Base-by-base conservation (phyloP, 768 basidiomycete genomes). In the Tricholoma matsutake region DNA sequence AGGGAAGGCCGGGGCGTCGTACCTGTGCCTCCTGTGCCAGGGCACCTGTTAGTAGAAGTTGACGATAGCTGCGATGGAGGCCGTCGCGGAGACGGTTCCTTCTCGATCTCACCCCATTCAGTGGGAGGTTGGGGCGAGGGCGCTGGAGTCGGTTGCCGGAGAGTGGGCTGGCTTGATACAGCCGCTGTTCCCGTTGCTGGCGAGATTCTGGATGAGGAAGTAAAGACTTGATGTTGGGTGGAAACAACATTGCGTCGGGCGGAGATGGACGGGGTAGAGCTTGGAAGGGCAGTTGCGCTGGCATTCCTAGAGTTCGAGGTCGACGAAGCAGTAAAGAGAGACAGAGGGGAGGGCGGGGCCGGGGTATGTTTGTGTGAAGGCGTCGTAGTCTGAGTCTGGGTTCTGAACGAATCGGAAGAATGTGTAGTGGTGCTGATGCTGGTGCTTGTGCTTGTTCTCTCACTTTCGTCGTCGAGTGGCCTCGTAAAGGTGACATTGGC, bases 321-420 rank as follows among this genome's bases (percentile, higher is more conserved):
- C 3, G 54, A 56, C 0, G 62, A 6, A 28, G 54, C 43, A 20
- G 43, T 49, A 28, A 53, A 55, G 16, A 45, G 4, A 22, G 59
- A 34, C 10, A 65, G 16, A 37, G 64, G 64, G 5, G 66, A 63
- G n/a, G 61, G 59, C 35, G 64, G 57, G 20, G 58, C 53, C 8
- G 28, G 45, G 22, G 45, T 54, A 51, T 47, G 58, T 6, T 34
- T 29, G 11, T 22, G 6, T n/a, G 60, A 31, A 45, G 11, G 34
- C 2, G 57, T 18, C 1, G 51, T 53, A 1, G n/a, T 18, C 16
- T 57, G 41, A 2, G 22, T 57, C 20, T 47, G 56, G 9, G 56
- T 34, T 2, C n/a, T 20, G 14, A 47, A 47, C 8, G 56, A 57
- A 13, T 57, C 56, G 2, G 43, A 47, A 10, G 56, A 57, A 20